Base-by-base conservation (phyloP, 495 filamentous ascomycete species). In the Aspergillus ostianus region DNA sequence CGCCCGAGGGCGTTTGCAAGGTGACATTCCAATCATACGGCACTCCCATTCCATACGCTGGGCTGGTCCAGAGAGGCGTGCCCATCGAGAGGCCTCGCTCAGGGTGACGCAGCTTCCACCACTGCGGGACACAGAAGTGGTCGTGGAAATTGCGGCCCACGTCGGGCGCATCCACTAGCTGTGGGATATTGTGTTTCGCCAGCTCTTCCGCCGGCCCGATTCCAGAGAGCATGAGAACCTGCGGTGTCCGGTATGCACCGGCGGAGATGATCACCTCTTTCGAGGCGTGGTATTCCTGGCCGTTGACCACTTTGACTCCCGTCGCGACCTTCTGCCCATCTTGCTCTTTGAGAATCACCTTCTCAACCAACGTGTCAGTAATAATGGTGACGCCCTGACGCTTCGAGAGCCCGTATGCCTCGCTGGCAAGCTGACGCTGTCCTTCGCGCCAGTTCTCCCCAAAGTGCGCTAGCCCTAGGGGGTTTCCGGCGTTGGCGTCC, bases 71-170 rank as follows among this genome's bases (percentile, higher is more conserved):
- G 0, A 65, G n/a, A 17, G 77, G 64, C 4, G 69, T 64, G 13
- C 74, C 73, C 0, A 74, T 21, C 5, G 72, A 59, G 0, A 74
- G 64, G 0, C 73, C 74, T 26, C 62, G 58, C 18, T 79, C 70
- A 2, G 72, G 70, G 55, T 77, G 53, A 17, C 61, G 63, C 0
- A 82, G 53, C 51, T 77, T 75, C 74, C 70, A 82, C 55, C 62
- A 70, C 59, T 67, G 61, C 10, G 59, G 55, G 8, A 73, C 9
- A 9, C 62, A 56, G 46, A 62, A 67, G 60, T 78, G 74, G 53
- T 79, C 72, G 49, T 64, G 64, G 50, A 73, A 64, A 49, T 77
- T 75, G 49, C 63, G 51, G 15, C 76, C 75, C 3, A 79, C 73
- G 13, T 66, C 66, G 18, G 71, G 73, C 1, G 64, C 51, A 53